phyloP scores from a whole-genome alignment of 306 rosid genomes.

The Erythrophleum fordii region DNA sequence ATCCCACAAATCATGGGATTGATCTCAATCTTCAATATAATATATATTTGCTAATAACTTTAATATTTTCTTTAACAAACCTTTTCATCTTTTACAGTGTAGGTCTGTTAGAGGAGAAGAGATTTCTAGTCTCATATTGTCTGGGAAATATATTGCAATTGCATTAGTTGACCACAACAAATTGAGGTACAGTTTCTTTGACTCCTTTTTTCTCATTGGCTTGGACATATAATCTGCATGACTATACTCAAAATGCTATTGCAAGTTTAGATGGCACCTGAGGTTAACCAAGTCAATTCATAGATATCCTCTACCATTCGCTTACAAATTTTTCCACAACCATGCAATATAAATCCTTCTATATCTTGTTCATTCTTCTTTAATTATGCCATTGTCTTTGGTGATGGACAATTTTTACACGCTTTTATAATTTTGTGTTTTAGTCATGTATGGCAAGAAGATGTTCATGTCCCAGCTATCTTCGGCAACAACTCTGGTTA shows the following conservation, averaged over 20 bases:
- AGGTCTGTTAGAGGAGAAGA: conserved; percentile 77
- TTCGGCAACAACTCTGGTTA: conserved; percentile 63
- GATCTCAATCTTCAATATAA: not conserved
- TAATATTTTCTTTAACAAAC: conserved; percentile 39
- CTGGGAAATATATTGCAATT: conserved; percentile 81
- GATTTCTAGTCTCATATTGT: conserved; percentile 71
- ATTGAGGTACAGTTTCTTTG: conserved; percentile 64
- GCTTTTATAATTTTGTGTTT: conserved; percentile 50
- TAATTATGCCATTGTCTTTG: conserved; percentile 18
- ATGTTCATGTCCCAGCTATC: conserved; percentile 53
- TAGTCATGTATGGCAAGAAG: conserved; percentile 67
- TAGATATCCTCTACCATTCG: conserved; percentile 2
- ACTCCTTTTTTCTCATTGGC: conserved; percentile 27
- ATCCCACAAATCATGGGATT: not conserved
- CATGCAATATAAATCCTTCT: conserved; percentile 6
- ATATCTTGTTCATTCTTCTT: conserved; percentile 30
- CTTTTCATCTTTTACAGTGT: conserved; percentile 69
- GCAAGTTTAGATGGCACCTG: conserved; percentile 30
- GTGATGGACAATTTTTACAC: conserved; percentile 39
- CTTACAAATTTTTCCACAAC: conserved; percentile 8
- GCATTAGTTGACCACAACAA: conserved; percentile 89
- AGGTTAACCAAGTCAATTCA: conserved; percentile 26
- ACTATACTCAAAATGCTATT: not conserved
- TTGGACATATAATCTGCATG: conserved; percentile 25
- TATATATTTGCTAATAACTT: conserved; percentile 6